phyloP scores from a whole-genome alignment of 306 rosid species.

The Astragalus membranaceus region DNA sequence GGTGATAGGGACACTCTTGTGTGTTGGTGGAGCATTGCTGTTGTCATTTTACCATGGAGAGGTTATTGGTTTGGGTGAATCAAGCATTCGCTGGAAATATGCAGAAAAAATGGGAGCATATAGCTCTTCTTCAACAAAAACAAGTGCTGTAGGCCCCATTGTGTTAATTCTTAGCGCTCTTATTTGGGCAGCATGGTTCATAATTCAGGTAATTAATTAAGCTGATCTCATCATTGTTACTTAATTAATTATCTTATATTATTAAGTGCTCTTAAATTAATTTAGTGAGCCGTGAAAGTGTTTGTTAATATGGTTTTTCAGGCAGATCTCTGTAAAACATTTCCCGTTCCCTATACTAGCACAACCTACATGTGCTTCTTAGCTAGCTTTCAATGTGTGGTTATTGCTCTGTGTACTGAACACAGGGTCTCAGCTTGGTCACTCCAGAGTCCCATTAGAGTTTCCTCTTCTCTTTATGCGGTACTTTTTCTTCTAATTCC shows the following conservation, averaged over 20 bases:
- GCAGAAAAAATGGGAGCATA: constrained; percentile 29
- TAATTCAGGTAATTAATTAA: constrained; percentile 44
- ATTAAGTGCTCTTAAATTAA: no score
- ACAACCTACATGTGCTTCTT: constrained; percentile 48
- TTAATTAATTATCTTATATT: no score
- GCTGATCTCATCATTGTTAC: no score
- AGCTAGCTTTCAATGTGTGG: constrained; percentile 56
- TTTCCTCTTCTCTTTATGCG: constrained; percentile 46
- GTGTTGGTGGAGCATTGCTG: constrained; percentile 72
- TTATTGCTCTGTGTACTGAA: constrained; percentile 40
- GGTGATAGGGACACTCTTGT: constrained; percentile 53
- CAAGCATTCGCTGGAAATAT: constrained; percentile 66
- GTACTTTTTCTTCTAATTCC: constrained; percentile 19
- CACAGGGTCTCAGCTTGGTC: constrained; percentile 56
- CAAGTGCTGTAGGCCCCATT: constrained; percentile 39
- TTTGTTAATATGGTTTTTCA: constrained; percentile 16
- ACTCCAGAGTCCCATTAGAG: constrained; percentile 31
- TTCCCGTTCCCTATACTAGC: constrained; percentile 78
- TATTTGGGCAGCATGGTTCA: constrained; percentile 60
- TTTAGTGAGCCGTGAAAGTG: no score
- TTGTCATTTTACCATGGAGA: constrained; percentile 78
- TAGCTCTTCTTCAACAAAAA: neutral
- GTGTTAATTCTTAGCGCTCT: constrained; percentile 37
- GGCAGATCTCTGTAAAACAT: constrained; percentile 57
- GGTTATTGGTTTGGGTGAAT: constrained; percentile 38